Conservation (phyloP, 805 yeast species). For the Starmerella davenportii region DNA sequence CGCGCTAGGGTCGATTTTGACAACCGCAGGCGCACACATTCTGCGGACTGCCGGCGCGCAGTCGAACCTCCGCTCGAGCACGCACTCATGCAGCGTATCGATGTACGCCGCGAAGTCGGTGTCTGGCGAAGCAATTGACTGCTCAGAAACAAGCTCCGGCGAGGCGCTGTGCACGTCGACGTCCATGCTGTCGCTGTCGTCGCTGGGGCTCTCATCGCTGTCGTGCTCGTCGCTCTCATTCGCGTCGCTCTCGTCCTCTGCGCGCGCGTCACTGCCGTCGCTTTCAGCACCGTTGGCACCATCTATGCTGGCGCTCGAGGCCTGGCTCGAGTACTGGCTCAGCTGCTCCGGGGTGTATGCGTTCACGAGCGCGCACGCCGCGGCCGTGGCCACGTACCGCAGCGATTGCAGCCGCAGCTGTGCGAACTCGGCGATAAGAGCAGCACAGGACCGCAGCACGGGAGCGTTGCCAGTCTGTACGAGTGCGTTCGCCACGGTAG, state of each 20-base stretch:
- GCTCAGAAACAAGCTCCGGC: neutral
- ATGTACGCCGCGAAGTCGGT: neutral
- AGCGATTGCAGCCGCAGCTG: conserved; percentile 10
- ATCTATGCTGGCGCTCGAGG: neutral
- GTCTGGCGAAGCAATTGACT: neutral
- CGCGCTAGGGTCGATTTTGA: neutral
- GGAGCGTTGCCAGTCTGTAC: conserved; percentile 5
- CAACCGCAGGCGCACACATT: conserved; percentile 4
- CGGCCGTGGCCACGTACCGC: conserved; percentile 9
- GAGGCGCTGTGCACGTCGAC: neutral
- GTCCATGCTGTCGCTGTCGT: neutral
- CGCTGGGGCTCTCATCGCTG: neutral
- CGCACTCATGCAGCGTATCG: neutral
- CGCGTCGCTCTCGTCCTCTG: neutral
- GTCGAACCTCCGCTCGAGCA: conserved; percentile 1
- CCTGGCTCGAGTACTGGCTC: neutral
- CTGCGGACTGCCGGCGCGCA: conserved; percentile 5
- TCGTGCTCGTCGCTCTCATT: neutral
- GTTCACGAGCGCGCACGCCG: neutral
- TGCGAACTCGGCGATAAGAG: conserved; percentile 4
- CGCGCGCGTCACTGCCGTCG: neutral
- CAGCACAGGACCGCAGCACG: conserved; percentile 1
- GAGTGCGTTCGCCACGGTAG: conserved; percentile 2
- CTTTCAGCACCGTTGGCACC: neutral
- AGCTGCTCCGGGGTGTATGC: neutral